Base-by-base conservation (phyloP, 441 rosid species). In the Hura crepitans region DNA sequence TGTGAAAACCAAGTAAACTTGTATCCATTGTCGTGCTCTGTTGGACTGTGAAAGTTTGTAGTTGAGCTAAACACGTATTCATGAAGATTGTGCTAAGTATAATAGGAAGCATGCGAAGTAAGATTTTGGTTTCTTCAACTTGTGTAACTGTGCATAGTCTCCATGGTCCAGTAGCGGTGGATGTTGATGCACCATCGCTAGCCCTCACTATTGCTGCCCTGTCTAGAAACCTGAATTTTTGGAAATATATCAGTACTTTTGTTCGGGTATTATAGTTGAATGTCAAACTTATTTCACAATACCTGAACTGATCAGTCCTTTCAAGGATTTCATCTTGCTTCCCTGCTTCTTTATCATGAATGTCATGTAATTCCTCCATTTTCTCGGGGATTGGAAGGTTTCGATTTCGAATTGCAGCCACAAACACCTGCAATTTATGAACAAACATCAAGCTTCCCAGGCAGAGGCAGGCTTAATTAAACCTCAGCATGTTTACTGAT, bases 1-100 rank as follows among this genome's bases (percentile, higher is more conserved):
- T 70, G 3, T 75, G 73, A 66, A 86, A 84, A 14, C 86, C 80
- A 2, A 79, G 30, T 15, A 84, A 43, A 54, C 20, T 59, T 45
- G 85, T 77, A 80, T 88, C 82, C 91, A 86, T 73, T n/a, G 85
- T 85, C 23, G 84, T 81, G 85, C 86, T 79, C 65, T 88, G 93
- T 50, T 82, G 89, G 75, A 85, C 63, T 22, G 87, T 73, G 74
- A 88, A 86, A 25, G 93, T 86, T 27, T 85, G 89, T 57, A 86
- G 86, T 65, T 88, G 93, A 70, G 91, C 93, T 75, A 88, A 65
- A 62, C 90, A 88, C 13, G 90, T 86, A 75, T 85, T 85, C 82
- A 86, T 81, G 75, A 88, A 85, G 64, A 88, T 76, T 17, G 90
- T 86, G 79, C 93, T 85, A 1, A 85, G 65, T 46, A 86, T 70